phyloP scores from a whole-genome alignment of 257 asterid genomes.

The Haberlea rhodopensis region DNA sequence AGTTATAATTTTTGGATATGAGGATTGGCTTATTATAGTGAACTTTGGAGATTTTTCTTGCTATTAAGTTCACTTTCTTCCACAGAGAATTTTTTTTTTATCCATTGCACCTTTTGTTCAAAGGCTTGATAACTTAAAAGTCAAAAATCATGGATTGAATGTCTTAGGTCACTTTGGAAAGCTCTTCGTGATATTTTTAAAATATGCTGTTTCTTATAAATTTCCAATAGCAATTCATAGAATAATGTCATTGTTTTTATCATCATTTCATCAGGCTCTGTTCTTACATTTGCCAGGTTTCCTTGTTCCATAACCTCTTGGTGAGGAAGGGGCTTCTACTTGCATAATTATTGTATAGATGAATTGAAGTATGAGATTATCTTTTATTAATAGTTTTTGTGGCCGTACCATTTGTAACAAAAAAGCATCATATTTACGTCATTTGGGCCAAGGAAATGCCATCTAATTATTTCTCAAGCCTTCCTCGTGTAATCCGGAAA shows the following conservation, averaged over 20 bases:
- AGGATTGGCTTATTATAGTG: not conserved
- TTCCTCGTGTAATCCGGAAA: slow-evolving; percentile 44
- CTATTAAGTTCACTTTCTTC: too few species aligned
- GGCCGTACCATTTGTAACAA: slow-evolving; percentile 31
- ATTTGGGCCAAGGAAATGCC: slow-evolving; percentile 55
- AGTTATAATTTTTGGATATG: not conserved
- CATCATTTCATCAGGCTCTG: slow-evolving; percentile 4
- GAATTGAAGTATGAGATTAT: slow-evolving; percentile 65
- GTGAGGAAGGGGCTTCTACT: slow-evolving; percentile 26
- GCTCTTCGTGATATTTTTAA: not conserved
- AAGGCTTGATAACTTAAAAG: not conserved
- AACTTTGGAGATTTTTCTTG: not conserved
- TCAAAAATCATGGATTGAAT: not conserved
- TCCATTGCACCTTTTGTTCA: not conserved
- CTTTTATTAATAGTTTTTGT: slow-evolving; percentile 32
- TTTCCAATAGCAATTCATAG: not conserved
- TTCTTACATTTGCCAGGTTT: slow-evolving; percentile 26
- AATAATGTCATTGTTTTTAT: slow-evolving; percentile 2
- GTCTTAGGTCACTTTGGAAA: too few species aligned
- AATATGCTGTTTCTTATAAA: not conserved
- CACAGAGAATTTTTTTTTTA: too few species aligned
- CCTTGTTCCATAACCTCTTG: slow-evolving; percentile 21
- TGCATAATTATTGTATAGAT: slow-evolving; percentile 32
- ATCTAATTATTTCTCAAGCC: slow-evolving; percentile 55
- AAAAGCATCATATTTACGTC: slow-evolving; percentile 27